Evolutionary conservation across 345 rosid genomes (phyloP).

Genomic region (Salix purpurea): DNA sequence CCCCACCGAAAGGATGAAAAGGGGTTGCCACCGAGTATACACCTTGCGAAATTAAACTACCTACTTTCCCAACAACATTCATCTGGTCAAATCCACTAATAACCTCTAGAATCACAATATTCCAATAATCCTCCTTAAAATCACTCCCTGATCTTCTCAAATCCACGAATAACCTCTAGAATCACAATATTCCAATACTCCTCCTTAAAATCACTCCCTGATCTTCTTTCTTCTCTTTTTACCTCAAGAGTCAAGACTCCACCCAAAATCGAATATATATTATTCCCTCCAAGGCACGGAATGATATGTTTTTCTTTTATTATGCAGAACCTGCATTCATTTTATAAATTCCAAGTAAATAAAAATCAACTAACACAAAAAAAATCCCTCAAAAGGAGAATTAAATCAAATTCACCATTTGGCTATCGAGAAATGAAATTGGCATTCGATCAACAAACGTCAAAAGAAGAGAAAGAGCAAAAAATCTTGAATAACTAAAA

Average conservation of each 20-base stretch:
- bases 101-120: slow-evolving; percentile 7
- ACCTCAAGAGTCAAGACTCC: slow-evolving; percentile 14
- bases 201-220: background rate
- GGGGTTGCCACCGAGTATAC: slow-evolving; percentile 92
- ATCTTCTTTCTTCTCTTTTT: slow-evolving; percentile 8
- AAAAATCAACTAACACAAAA: background rate
- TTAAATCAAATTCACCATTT: slow-evolving; percentile 2
- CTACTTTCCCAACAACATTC: slow-evolving; percentile 87
- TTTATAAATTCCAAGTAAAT: background rate
- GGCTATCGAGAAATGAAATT: background rate
- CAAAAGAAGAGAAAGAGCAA: background rate
- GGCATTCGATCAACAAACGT: background rate
- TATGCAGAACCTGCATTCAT: slow-evolving; percentile 12
- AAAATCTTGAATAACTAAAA: background rate
- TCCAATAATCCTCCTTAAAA: background rate
- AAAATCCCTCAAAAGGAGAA: background rate
- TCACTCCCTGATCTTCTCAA: slow-evolving; percentile 9
- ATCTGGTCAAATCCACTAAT: slow-evolving; percentile 36
- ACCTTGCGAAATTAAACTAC: slow-evolving; percentile 79
- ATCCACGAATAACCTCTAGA: slow-evolving; percentile 9
- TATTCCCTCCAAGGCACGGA: background rate
- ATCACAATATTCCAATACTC: slow-evolving; percentile 1
- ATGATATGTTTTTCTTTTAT: background rate
- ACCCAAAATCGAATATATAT: background rate
- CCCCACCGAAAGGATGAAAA: slow-evolving; percentile 95